Base-by-base conservation (phyloP, 2,329 filamentous ascomycete species). In the Cadophora malorum region DNA sequence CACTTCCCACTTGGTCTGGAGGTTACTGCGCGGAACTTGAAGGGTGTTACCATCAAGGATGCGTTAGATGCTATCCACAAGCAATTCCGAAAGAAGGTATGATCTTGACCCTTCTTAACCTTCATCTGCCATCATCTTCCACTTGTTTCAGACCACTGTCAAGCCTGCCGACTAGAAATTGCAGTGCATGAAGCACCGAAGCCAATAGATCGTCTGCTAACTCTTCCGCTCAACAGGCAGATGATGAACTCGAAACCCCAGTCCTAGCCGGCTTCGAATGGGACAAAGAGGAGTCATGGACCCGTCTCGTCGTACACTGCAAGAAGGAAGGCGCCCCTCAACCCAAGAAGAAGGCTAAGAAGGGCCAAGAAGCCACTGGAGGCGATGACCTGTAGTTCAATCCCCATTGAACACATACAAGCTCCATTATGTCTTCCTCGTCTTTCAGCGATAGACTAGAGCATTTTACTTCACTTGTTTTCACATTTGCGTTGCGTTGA, bases 41-140 rank as follows among this genome's bases (percentile, higher is more conserved):
- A 94, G 81, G 95, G 95, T 66, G 94, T 98, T 74, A 98, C 95
- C 67, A 95, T 98, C 85, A 97, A 97, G 85, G 95, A 98, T 81
- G 94, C 94, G 67, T 79, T 97, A 80, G 94, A 97, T 80, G 95
- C 93, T 76, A 97, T 98, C 82, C 86, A 97, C 86, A 97, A 97
- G 85, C 88, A 92, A 75, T 97, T 93, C 86, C 97, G 96, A 88
- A 97, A 97, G 89, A 91, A 94, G 88, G 95, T 94, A 81, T 75
- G 88, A 80, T 55, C 16, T 38, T 60, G 31, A 21, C 52, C 35
- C 35, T 7, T 10, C 35, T 38, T 9, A 2, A 38, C 35, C 12
- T 9, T 38, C 35, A 38, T 38, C 35, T 10, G 12, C 12, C 35
- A 38, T 38, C 35, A 38, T 38, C 12, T 10, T 58, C 60, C 58